Base-by-base conservation (phyloP, 257 asterid genomes). In the Fraxinus pennsylvanica region DNA sequence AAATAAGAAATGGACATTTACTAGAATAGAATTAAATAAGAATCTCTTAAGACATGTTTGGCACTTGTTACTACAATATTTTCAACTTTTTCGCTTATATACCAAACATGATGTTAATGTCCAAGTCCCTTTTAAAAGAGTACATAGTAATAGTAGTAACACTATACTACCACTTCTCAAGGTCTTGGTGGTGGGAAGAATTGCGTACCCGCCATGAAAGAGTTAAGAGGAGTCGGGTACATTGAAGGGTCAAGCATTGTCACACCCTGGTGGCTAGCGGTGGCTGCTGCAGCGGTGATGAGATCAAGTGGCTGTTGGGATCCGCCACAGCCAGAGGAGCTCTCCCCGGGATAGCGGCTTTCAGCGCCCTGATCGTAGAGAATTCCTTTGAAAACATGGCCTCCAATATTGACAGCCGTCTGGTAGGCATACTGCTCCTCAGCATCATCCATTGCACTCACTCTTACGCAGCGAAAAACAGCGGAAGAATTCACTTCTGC, bases 141-240 rank as follows among this genome's bases (percentile, higher is more conserved):
- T 59, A 39, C 57, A 68, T 10, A 6, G 47, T 39, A 45, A 10
- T 43, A 22, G 45, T 70, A 54, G 75, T 38, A 17, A 21, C 14
- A 59, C 67, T 59, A 61, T 52, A 22, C 68, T 61, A 61, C 12
- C 32, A 61, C 63, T 72, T 27, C 41, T 76, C 29, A 88, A 86
- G 89, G 85, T 79, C 95, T 87, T 43, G 94, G 96, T 70, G 97
- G 98, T 66, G 87, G 86, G 81, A 94, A 92, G 91, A 88, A 94
- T 83, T 92, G 98, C 88, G 97, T 94, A 88, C 92, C 95, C 36
- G 97, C 89, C 96, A 90, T 77, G 84, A 87, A 92, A 52, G 90
- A 84, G 70, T 76, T 86, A 9, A 88, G 76, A 4, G 90, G 97
- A 65, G 90, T 69, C 0, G 94, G 89, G 67, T 88, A 92, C 22